A percentile compares a stretch with the other conserved stretches of the same genome.
These are phyloP conservation scores for Sporothrix sp. DNA, from an alignment of 2,329 filamentous ascomycete species.

Conservation along the genomic window DNA sequence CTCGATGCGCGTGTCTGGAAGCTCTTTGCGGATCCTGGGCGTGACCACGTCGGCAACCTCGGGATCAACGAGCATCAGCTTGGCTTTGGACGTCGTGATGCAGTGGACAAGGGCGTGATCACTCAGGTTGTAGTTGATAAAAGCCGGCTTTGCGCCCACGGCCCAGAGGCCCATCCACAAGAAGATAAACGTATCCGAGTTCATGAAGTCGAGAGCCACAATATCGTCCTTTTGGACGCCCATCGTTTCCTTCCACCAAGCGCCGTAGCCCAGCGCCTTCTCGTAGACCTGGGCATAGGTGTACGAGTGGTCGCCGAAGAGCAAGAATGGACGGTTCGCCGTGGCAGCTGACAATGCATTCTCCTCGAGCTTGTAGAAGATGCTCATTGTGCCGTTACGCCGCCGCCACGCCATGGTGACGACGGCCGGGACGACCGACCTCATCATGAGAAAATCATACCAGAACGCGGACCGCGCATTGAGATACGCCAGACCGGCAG, in stretches of 20 bases:
- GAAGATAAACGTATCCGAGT: slow-evolving; percentile 69
- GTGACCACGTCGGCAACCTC: slow-evolving; percentile 45
- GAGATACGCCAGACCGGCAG: slow-evolving; percentile 63
- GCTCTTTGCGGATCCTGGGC: slow-evolving; percentile 44
- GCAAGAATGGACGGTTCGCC: slow-evolving; percentile 49
- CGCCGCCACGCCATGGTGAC: slow-evolving; percentile 38
- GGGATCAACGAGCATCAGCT: slow-evolving; percentile 60
- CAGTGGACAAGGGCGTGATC: slow-evolving; percentile 66
- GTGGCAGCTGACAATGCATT: slow-evolving; percentile 44
- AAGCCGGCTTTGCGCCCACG: slow-evolving; percentile 71
- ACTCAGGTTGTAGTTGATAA: slow-evolving; percentile 79
- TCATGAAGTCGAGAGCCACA: slow-evolving; percentile 72
- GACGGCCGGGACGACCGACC: slow-evolving; percentile 38
- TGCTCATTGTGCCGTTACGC: slow-evolving; percentile 51
- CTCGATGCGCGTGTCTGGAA: slow-evolving; percentile 46
- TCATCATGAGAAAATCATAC: slow-evolving; percentile 56
- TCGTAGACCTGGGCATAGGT: slow-evolving; percentile 72
- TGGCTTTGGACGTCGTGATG: slow-evolving; percentile 55
- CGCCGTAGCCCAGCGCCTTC: slow-evolving; percentile 58
- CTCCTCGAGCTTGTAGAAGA: slow-evolving; percentile 67
- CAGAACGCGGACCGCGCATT: slow-evolving; percentile 60
- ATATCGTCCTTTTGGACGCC: slow-evolving; percentile 61
- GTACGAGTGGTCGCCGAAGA: slow-evolving; percentile 59
- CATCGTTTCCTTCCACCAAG: slow-evolving; percentile 59
- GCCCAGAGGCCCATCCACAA: slow-evolving; percentile 71